Percentiles rank a stretch among this genome's conserved stretches.
These are phyloP conservation scores for Aspergillus tubingensis DNA, from an alignment of 2,329 filamentous ascomycete genomes.

Conservation along the genomic window DNA sequence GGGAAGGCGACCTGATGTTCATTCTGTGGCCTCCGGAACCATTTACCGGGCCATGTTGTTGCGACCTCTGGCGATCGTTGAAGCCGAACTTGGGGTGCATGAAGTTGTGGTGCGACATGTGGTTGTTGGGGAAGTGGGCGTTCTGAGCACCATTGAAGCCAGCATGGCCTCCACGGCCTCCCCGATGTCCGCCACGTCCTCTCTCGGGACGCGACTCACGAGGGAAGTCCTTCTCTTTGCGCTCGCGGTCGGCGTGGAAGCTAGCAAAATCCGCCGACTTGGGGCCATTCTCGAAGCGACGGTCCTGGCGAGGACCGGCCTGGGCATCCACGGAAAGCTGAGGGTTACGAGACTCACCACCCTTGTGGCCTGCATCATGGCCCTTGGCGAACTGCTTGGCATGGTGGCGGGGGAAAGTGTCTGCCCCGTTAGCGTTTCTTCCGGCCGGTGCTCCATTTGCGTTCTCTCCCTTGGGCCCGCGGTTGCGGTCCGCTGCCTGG, in stretches of 20 bases:
- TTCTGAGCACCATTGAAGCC: constrained; percentile 38
- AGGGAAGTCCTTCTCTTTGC: constrained; percentile 38
- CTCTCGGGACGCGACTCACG: constrained; percentile 43
- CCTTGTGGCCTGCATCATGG: constrained; percentile 32
- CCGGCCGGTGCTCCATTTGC: constrained; percentile 25
- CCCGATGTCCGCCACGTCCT: constrained; percentile 43
- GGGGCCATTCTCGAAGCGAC: constrained; percentile 41
- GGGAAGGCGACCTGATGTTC: constrained; percentile 62
- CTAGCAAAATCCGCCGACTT: constrained; percentile 40
- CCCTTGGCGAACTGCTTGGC: constrained; percentile 38
- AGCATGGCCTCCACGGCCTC: constrained; percentile 41
- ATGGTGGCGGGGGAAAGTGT: constrained; percentile 34
- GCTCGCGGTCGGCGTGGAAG: constrained; percentile 31
- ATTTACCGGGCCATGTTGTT: constrained; percentile 39
- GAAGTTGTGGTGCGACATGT: constrained; percentile 44
- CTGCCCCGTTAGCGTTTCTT: constrained; percentile 32
- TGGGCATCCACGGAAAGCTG: constrained; percentile 37
- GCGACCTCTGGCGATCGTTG: constrained; percentile 47
- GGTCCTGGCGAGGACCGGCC: constrained; percentile 37
- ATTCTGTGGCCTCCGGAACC: constrained; percentile 52
- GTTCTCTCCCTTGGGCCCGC: constrained; percentile 37
- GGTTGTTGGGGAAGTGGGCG: constrained; percentile 42
- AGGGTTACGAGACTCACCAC: constrained; percentile 31
- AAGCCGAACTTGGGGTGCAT: constrained; percentile 44
- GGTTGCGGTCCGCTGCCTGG: constrained; percentile 34